Evolutionary conservation across 208 protist genomes (phyloP).

Genomic region (Trypanosoma vivax): DNA sequence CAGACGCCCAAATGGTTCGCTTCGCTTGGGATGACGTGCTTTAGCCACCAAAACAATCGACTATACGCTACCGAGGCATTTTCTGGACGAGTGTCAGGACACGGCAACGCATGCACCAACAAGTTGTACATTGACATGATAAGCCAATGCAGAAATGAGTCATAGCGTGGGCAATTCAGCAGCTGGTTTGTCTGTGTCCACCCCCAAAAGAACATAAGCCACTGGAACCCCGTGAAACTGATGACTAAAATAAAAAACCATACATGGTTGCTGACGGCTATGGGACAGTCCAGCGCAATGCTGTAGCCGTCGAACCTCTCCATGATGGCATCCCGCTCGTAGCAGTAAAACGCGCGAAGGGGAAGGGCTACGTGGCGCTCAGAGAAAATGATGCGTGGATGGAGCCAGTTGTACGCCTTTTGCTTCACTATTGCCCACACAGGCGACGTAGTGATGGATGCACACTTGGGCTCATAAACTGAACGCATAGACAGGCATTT

Average conservation of each 20-base stretch:
- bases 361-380: conserved; percentile 59
- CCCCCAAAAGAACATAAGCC: conserved; percentile 41
- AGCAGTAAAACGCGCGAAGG: conserved; percentile 74
- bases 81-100: conserved; percentile 24
- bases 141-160: conserved; percentile 9
- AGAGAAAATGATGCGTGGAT: conserved; percentile 50
- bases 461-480: conserved; percentile 23
- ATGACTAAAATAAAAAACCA: conserved; percentile 51
- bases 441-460: conserved; percentile 31
- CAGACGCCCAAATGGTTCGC: conserved; percentile 46
- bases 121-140: conserved; percentile 17
- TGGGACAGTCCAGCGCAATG: conserved; percentile 52
- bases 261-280: conserved; percentile 56
- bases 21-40: conserved; percentile 38
- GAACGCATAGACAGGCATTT: conserved; percentile 35
- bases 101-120: conserved; percentile 49
- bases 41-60: conserved; percentile 1
- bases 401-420: conserved; percentile 51
- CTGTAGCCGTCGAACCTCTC: conserved; percentile 71
- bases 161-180: conserved; percentile 6
- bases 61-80: conserved; percentile 3
- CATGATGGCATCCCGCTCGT: conserved; percentile 57
- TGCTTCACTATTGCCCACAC: conserved; percentile 49
- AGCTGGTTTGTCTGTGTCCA: conserved; percentile 29
- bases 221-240: conserved; percentile 37